These are phyloP conservation scores for Herpetospermum pedunculosum DNA, from an alignment of 306 rosid genomes.

Conservation along the genomic window DNA sequence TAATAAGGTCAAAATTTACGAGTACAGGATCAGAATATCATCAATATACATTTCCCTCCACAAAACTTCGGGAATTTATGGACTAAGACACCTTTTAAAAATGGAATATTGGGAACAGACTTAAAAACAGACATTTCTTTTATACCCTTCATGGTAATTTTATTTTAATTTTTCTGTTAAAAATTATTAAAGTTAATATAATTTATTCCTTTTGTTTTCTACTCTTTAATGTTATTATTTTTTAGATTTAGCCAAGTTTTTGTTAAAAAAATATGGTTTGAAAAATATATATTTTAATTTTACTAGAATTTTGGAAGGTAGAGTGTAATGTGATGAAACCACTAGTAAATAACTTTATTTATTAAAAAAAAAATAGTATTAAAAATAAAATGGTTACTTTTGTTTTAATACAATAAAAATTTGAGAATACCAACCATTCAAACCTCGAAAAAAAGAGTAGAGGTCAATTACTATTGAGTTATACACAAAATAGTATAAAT, in stretches of 20 bases:
- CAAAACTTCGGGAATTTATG: background rate
- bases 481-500: too few relatives aligned
- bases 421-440: too few relatives aligned
- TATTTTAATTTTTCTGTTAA: background rate
- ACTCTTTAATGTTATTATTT: background rate
- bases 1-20: background rate
- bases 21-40: background rate
- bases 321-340: background rate
- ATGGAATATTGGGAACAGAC: background rate
- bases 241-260: background rate
- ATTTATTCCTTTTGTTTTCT: background rate
- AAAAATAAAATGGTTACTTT: too few relatives aligned
- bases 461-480: too few relatives aligned
- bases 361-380: background rate
- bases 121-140: background rate
- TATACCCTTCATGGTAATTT: background rate
- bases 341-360: background rate
- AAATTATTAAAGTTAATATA: background rate
- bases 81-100: background rate
- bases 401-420: too few relatives aligned
- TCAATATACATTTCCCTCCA: background rate
- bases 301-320: background rate
- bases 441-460: too few relatives aligned
- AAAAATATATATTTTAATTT: background rate
- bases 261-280: background rate